Evolutionary conservation across 2,329 filamentous ascomycete genomes (phyloP).

Genomic region (Neopestalotiopsis clavispora): DNA sequence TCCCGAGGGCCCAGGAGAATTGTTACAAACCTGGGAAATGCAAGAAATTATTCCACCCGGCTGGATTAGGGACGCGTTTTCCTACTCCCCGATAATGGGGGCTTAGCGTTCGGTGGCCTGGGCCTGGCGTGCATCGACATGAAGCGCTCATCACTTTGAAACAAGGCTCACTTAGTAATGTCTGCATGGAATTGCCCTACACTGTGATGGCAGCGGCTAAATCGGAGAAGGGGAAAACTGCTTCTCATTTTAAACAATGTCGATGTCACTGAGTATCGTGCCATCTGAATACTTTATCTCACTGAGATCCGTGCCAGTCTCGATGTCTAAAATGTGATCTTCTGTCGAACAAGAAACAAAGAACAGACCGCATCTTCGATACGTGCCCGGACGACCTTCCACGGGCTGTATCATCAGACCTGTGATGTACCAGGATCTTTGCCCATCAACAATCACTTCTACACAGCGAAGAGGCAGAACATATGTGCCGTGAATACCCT

Average conservation of each 20-base stretch:
- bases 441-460: not conserved
- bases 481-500: too few species aligned
- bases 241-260: not conserved
- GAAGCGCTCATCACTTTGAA: too few species aligned
- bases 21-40: not conserved
- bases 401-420: conserved; percentile 3
- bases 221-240: too few species aligned
- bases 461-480: not conserved
- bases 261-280: not conserved
- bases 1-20: not conserved
- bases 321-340: not conserved
- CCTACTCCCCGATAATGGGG: not conserved
- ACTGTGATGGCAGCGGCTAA: too few species aligned
- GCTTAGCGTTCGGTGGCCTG: not conserved
- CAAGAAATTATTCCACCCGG: not conserved
- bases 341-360: not conserved
- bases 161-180: too few species aligned
- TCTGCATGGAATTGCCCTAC: too few species aligned
- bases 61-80: not conserved
- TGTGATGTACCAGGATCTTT: not conserved
- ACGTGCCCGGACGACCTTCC: not conserved
- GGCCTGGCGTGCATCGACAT: too few species aligned
- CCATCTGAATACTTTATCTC: not conserved
- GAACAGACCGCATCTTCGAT: conserved; percentile 2
- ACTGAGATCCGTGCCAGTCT: not conserved